Evolutionary conservation across 768 basidiomycete genomes (phyloP).

Genomic region (Collybia nuda): DNA sequence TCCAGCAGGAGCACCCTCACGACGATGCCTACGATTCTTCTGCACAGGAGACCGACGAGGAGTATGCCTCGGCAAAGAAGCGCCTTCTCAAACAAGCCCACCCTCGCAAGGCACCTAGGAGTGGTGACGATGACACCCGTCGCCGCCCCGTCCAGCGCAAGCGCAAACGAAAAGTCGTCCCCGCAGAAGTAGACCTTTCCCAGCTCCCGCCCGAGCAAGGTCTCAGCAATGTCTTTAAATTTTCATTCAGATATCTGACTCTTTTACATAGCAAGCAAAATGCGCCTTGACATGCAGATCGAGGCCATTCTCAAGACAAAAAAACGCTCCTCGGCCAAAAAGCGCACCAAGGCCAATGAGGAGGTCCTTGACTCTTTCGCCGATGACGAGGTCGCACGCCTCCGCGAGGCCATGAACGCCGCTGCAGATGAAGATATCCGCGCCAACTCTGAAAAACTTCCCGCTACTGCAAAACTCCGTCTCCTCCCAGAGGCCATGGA

Average conservation of each 20-base stretch:
- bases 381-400: conserved; percentile 86
- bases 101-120: conserved; percentile 19
- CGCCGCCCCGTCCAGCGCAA: conserved; percentile 36
- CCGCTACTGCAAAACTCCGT: conserved; percentile 82
- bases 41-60: conserved; percentile 46
- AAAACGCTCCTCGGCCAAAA: conserved; percentile 63
- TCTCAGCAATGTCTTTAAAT: conserved; percentile 27
- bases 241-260: not conserved
- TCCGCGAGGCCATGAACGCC: conserved; percentile 84
- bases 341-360: conserved; percentile 68
- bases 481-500: conserved; percentile 91
- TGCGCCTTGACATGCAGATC: conserved; percentile 78
- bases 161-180: conserved; percentile 55
- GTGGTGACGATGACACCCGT: conserved; percentile 23
- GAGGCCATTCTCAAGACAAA: conserved; percentile 87
- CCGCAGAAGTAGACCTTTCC: conserved; percentile 63
- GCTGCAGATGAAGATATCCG: conserved; percentile 86
- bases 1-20: conserved; percentile 35
- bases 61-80: conserved; percentile 34
- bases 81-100: conserved; percentile 28
- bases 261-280: conserved; percentile 59
- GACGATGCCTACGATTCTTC: conserved; percentile 59
- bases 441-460: conserved; percentile 75
- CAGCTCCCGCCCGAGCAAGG: conserved; percentile 80
- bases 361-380: conserved; percentile 84